Evolutionary conservation across 2,329 filamentous ascomycete species (phyloP), one percentile per base, ranked within the genome.

Genomic region (Simplicillium aogashimaense): DNA sequence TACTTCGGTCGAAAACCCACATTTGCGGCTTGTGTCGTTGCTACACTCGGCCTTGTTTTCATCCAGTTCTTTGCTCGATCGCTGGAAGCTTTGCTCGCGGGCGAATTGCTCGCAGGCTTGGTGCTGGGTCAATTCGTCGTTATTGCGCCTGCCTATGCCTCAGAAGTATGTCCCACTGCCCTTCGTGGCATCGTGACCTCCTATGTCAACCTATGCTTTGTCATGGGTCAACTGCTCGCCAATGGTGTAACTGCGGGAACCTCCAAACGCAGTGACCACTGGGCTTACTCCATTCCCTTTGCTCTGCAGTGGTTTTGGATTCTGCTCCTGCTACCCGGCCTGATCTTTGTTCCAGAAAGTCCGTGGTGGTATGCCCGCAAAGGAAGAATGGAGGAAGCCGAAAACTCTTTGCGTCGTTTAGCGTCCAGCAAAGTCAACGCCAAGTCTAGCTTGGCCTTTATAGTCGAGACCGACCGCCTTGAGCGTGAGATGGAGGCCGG

Each of bases 1-100:
- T 38, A 41, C 11, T 52, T 49, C 29, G 52, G 52, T 1, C 50
- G 49, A 15, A 47, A 72, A 14, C 69, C 68, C 52, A 78, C 73
- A 7, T 67, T 81, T 47, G 69, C 78, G 15, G 60, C 46, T 7
- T 72, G 69, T 16, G 46, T 69, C 36, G 45, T 55, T 3, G 41
- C 49, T 50, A 50, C 64, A 1, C 43, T 48, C 0, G 51, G 45
- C 6, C 50, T 59, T 15, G 51, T 60, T 16, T 57, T 58, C 11
- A 50, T 60, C 8, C 50, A 52, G 1, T 59, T 60, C 46, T 59
- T 58, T 29, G 55, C 57, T 1, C 50, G 56, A 4, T 55, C 55
- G 3, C 52, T 67, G 2, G 49, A 57, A 1, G 60, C 65, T 4
- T 55, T 72, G 7, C 52, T 71, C 0, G 58, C 63, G 0, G 68